A percentile compares a stretch with the other conserved stretches of the same genome.
phyloP scores from a whole-genome alignment of 1,284 basidiomycete species.

The Sanghuangporus sanghuang region DNA sequence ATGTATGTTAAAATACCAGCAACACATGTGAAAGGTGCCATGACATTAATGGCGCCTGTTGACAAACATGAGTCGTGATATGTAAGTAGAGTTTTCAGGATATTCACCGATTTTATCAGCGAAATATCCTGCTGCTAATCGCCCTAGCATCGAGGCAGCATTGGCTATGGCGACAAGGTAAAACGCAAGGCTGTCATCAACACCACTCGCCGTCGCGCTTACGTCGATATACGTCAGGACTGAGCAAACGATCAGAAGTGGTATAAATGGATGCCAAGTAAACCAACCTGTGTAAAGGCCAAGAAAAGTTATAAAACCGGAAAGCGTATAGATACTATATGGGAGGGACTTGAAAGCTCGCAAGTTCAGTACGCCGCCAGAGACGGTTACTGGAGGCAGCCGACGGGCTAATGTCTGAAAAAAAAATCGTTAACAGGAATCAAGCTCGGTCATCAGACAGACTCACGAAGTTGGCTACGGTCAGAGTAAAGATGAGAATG shows the following conservation, averaged over 20 bases:
- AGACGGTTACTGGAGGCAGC: constrained; percentile 24
- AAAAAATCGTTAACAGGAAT: background rate
- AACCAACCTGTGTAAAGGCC: constrained; percentile 27
- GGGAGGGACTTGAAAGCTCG: constrained; percentile 24
- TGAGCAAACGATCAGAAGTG: constrained; percentile 16
- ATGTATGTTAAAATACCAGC: constrained; percentile 27
- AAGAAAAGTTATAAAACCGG: constrained; percentile 24
- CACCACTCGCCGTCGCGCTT: constrained; percentile 35
- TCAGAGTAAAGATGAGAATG: constrained; percentile 23
- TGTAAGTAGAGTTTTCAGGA: background rate
- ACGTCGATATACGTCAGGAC: constrained; percentile 46
- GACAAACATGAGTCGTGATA: background rate
- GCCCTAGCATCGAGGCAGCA: constrained; percentile 38
- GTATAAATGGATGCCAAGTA: background rate
- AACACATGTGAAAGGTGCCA: constrained; percentile 26
- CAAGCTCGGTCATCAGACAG: background rate
- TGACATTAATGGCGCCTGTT: constrained; percentile 24
- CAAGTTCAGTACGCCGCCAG: constrained; percentile 26
- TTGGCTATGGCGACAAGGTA: constrained; percentile 49
- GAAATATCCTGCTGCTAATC: constrained; percentile 34
- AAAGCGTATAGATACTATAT: constrained; percentile 23
- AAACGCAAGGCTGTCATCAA: constrained; percentile 41
- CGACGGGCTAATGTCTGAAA: constrained; percentile 23
- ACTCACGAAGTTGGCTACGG: constrained; percentile 24
- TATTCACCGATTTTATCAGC: constrained; percentile 36